Evolutionary conservation across 495 filamentous ascomycete species (phyloP).

Genomic region (Aspergillus asperescens): DNA sequence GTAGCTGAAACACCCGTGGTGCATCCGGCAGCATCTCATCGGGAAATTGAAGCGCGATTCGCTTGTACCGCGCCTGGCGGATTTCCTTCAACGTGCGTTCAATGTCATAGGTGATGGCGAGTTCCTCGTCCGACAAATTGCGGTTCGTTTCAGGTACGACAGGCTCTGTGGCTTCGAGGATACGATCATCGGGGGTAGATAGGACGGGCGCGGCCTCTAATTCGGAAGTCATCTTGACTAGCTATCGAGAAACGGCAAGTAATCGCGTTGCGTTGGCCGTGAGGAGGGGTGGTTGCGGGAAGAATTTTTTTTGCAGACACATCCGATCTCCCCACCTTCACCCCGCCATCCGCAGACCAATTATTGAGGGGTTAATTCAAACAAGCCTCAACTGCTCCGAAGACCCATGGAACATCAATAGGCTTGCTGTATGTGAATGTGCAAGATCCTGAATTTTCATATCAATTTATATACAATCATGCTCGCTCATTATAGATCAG

Average conservation of each 20-base stretch:
- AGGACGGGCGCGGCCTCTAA: slow-evolving; percentile 63
- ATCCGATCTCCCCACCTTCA: slow-evolving; percentile 33
- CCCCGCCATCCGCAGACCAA: slow-evolving; percentile 33
- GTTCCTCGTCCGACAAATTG: slow-evolving; percentile 59
- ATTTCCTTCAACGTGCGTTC: slow-evolving; percentile 74
- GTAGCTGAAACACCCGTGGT: slow-evolving; percentile 66
- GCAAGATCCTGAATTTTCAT: neutral
- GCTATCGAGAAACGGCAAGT: neutral
- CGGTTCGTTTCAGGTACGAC: slow-evolving; percentile 27
- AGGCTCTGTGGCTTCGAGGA: slow-evolving; percentile 54
- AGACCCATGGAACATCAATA: too few relatives aligned
- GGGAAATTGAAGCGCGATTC: slow-evolving; percentile 89
- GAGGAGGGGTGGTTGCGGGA: neutral
- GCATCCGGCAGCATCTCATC: slow-evolving; percentile 86
- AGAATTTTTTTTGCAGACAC: slow-evolving; percentile 22
- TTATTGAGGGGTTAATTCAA: slow-evolving; percentile 10
- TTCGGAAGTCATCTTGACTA: slow-evolving; percentile 26
- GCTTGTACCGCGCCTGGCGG: slow-evolving; percentile 58
- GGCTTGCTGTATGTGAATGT: neutral
- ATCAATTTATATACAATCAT: slow-evolving; percentile 8
- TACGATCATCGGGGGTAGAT: slow-evolving; percentile 79
- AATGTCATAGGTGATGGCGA: slow-evolving; percentile 80
- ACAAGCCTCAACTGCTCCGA: neutral
- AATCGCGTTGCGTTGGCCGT: neutral
- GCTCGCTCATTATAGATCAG: slow-evolving; percentile 44